A percentile compares a stretch with the other conserved stretches of the same genome.
Evolutionary conservation across 2,329 filamentous ascomycete genomes (phyloP).

Genomic region (Fusarium guadeloupense): DNA sequence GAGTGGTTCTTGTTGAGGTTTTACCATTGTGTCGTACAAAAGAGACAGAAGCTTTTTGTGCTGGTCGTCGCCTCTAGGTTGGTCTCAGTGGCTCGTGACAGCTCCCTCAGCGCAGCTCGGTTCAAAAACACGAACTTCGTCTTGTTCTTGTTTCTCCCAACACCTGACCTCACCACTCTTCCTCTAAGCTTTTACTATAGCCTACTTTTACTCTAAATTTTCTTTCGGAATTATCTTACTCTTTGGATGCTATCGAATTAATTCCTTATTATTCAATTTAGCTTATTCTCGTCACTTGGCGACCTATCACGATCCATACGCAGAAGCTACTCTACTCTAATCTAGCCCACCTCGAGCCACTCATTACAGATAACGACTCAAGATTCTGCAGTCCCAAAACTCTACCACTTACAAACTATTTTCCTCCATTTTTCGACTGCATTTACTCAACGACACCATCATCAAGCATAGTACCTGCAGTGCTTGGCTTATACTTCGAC

Average conservation of each 20-base stretch:
- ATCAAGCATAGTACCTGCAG: neutral
- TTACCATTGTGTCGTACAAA: constrained; percentile 12
- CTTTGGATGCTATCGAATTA: neutral
- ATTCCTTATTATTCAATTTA: neutral
- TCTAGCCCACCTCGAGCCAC: constrained; percentile 5
- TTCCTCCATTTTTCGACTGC: constrained; percentile 2
- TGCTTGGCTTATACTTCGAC: constrained; percentile 12
- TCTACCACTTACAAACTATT: constrained; percentile 16
- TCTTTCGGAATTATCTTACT: neutral
- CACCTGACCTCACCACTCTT: constrained; percentile 17
- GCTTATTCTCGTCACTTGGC: neutral
- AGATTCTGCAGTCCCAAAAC: constrained; percentile 18
- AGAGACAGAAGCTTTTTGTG: neutral
- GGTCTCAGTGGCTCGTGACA: constrained; percentile 29
- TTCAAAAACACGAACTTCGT: constrained; percentile 15
- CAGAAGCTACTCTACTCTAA: neutral
- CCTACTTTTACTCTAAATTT: neutral
- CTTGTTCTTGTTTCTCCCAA: neutral
- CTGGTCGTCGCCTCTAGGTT: constrained; percentile 6
- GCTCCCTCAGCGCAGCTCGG: constrained; percentile 6
- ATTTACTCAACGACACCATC: constrained; percentile 8
- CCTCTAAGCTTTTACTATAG: neutral
- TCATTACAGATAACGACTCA: constrained; percentile 15
- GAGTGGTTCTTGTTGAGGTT: constrained; percentile 21
- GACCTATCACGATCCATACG: constrained; percentile 8